Evolutionary conservation across 2,329 filamentous ascomycete species (phyloP).

Genomic region (Diplodia seriata): DNA sequence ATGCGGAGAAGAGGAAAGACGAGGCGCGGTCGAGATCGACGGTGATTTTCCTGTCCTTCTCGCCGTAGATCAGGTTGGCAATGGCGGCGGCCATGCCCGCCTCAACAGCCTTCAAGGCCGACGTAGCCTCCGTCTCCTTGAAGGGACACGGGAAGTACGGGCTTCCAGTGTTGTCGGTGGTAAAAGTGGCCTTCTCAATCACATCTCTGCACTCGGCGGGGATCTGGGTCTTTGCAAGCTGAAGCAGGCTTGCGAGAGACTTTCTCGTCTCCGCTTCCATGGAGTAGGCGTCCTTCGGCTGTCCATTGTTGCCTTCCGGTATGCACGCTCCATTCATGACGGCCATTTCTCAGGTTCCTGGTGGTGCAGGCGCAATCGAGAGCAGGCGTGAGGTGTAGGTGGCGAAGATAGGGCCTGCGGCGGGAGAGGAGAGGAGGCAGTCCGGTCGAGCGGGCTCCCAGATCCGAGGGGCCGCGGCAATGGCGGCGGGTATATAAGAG

Average conservation of each 20-base stretch:
- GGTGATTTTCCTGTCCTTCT: conserved; percentile 54
- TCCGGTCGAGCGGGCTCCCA: neutral
- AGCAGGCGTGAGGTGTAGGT: neutral
- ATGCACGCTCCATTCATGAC: neutral
- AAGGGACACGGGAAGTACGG: conserved; percentile 55
- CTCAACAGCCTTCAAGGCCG: conserved; percentile 66
- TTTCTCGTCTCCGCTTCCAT: conserved; percentile 45
- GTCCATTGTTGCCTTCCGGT: conserved; percentile 31
- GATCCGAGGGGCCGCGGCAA: conserved; percentile 6
- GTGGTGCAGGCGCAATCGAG: neutral
- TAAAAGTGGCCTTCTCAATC: conserved; percentile 43
- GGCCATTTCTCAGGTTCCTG: neutral
- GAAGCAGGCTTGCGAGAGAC: conserved; percentile 44
- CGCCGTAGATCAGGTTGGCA: conserved; percentile 61
- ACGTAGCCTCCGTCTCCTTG: conserved; percentile 61
- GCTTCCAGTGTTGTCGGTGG: conserved; percentile 47
- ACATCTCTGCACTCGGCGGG: conserved; percentile 44
- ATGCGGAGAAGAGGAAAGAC: conserved; percentile 64
- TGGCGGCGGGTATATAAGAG: conserved; percentile 17
- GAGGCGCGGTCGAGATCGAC: conserved; percentile 63
- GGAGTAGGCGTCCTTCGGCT: conserved; percentile 37
- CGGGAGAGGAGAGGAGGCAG: neutral
- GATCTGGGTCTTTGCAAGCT: conserved; percentile 44
- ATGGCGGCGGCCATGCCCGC: conserved; percentile 66
- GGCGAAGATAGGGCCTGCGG: neutral